Evolutionary conservation across 768 basidiomycete genomes (phyloP), one percentile per base, ranked within the genome.

Genomic region (Polyporus arcularius): DNA sequence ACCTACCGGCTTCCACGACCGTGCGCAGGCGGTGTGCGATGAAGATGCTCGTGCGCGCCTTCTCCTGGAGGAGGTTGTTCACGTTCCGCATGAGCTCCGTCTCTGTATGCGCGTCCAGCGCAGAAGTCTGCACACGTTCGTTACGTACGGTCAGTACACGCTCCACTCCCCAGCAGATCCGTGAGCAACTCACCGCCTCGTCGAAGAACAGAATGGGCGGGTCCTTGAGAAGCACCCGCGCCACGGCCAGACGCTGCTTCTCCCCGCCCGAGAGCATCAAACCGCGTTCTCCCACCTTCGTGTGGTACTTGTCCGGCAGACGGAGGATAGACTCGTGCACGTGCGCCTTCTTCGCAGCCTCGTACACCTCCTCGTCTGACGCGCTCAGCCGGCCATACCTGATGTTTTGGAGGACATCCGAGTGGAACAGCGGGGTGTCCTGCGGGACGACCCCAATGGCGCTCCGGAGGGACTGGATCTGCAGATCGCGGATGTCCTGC

Each of bases 251-350:
- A 53, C 97, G 76, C 79, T 99, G 97, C 75, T 99, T 99, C 82
- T 99, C 97, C 1, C 97, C 97, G 0, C 97, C 97, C 40, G 93
- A 96, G 50, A 99, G 93, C 97, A 99, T 99, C 71, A 98, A 73
- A 4, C 97, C 97, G 42, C 97, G 78, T 75, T 99, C 97, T 1
- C 97, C 97, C 26, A 99, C 97, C 68, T 89, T 89, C 2, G 97
- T 98, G 42, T 75, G 68, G 72, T 97, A 99, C 58, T 88, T 87
- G 5, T 95, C 92, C 0, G 96, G 95, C 38, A 99, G 75, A 39
- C 83, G 79, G 77, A 82, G 77, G 57, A 99, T 84, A 3, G 92
- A 87, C 14, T 88, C 77, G 67, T 94, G 89, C 21, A 98, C 90
- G 67, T 92, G 93, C 41, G 97, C 97, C 74, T 90, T 89, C 71